Evolutionary conservation across 169 alveolate species (phyloP).

Genomic region (Blepharisma undulans): DNA sequence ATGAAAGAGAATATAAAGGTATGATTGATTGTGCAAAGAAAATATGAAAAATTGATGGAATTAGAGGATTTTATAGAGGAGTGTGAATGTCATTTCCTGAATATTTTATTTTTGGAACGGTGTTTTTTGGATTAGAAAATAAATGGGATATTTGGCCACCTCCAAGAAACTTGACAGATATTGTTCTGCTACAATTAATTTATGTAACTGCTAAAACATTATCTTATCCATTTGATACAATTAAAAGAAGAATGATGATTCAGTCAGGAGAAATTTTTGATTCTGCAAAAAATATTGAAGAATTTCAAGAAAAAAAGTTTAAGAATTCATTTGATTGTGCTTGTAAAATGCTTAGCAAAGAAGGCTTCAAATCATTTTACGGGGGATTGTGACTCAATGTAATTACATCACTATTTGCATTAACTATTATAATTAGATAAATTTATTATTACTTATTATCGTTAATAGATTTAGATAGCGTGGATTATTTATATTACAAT

Average conservation of each 20-base stretch:
- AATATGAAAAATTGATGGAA: slow-evolving; percentile 74
- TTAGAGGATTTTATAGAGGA: slow-evolving; percentile 95
- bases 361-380: slow-evolving; percentile 91
- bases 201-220: no score
- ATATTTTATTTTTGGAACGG: no score
- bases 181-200: no score
- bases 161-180: no score
- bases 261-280: slow-evolving; percentile 86
- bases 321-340: slow-evolving; percentile 93
- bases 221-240: slow-evolving; percentile 98
- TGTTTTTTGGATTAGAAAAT: no score
- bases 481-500: no score
- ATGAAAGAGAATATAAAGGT: slow-evolving; percentile 93
- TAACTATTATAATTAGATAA: slow-evolving; percentile 78
- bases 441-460: no score
- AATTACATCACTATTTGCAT: slow-evolving; percentile 97
- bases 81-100: no score
- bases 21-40: slow-evolving; percentile 91
- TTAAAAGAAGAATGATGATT: slow-evolving; percentile 97
- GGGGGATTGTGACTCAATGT: slow-evolving; percentile 96
- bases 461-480: no score
- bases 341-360: slow-evolving; percentile 87
- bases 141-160: no score
- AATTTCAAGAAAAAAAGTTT: slow-evolving; percentile 89
- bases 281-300: background rate